Percentiles rank a stretch among this genome's conserved stretches.
These are phyloP conservation scores for Pseudopyrenochaeta lycopersici DNA, from an alignment of 2,329 filamentous ascomycete species.

Conservation along the genomic window DNA sequence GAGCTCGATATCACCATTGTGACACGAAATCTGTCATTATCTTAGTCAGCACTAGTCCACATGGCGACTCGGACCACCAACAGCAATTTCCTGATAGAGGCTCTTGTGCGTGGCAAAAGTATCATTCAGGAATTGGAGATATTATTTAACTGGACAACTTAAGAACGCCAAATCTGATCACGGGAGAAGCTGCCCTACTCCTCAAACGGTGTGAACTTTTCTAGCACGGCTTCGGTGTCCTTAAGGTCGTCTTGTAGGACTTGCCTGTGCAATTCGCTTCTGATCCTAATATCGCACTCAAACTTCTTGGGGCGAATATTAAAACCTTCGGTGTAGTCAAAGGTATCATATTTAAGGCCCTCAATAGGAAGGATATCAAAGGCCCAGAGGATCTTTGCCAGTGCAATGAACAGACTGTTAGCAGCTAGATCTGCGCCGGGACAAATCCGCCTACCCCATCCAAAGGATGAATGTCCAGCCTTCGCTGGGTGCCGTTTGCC, in stretches of 20 bases:
- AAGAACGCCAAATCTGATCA: no score
- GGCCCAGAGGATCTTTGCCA: conserved; percentile 46
- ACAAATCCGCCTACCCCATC: conserved; percentile 46
- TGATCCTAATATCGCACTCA: conserved; percentile 42
- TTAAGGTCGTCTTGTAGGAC: conserved; percentile 42
- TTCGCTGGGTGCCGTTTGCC: conserved; percentile 42
- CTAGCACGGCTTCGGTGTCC: conserved; percentile 42
- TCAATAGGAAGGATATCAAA: conserved; percentile 45
- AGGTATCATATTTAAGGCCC: conserved; percentile 48
- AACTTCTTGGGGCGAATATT: conserved; percentile 51
- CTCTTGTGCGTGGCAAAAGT: no score
- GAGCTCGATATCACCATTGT: neutral
- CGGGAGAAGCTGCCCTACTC: conserved; percentile 17
- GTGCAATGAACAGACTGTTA: conserved; percentile 43
- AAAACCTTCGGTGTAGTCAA: conserved; percentile 53
- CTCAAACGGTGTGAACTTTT: conserved; percentile 47
- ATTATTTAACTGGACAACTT: no score
- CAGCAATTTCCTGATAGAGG: no score
- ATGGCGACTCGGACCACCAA: neutral
- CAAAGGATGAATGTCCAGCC: conserved; percentile 45
- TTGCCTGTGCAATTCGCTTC: conserved; percentile 40
- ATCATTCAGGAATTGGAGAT: no score
- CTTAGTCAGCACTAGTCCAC: neutral
- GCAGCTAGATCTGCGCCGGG: conserved; percentile 42
- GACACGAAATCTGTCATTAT: neutral